These are phyloP conservation scores for Chaetomium fimeti DNA, from an alignment of 495 filamentous ascomycete species.

Conservation along the genomic window DNA sequence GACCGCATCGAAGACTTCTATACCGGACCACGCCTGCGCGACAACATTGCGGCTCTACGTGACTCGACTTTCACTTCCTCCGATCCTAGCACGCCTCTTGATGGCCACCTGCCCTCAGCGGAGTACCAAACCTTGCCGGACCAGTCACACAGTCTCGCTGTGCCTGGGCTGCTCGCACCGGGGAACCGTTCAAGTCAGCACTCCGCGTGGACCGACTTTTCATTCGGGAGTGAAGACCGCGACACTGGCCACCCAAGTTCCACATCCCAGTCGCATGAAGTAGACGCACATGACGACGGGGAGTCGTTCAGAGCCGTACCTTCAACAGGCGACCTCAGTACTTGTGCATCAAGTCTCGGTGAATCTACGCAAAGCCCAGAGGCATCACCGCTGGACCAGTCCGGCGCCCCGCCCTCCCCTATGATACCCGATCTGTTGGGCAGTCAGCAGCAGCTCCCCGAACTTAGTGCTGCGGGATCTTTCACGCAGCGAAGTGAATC, in stretches of 20 bases:
- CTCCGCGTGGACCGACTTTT: conserved; percentile 58
- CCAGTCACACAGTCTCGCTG: conserved; percentile 39
- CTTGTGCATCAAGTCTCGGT: conserved; percentile 28
- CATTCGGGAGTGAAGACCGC: conserved; percentile 50
- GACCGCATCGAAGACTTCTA: conserved; percentile 41
- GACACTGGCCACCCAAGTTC: conserved; percentile 28
- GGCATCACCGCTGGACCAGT: conserved; percentile 30
- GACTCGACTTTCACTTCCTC: conserved; percentile 38
- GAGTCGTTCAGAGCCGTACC: conserved; percentile 20
- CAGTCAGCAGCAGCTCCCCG: conserved; percentile 39
- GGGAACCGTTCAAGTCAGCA: conserved; percentile 51
- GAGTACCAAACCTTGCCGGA: conserved; percentile 32
- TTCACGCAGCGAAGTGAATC: conserved; percentile 33
- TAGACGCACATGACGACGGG: conserved; percentile 20
- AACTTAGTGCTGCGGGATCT: conserved; percentile 38
- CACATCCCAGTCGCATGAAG: conserved; percentile 27
- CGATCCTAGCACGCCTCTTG: conserved; percentile 32
- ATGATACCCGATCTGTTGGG: conserved; percentile 29
- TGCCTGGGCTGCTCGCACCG: conserved; percentile 46
- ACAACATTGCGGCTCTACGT: conserved; percentile 36
- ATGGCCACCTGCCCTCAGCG: conserved; percentile 27
- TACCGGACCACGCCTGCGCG: conserved; percentile 33
- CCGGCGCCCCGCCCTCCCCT: conserved; percentile 21
- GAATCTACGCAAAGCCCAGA: conserved; percentile 29
- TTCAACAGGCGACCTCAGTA: conserved; percentile 25